Evolutionary conservation across 2,329 filamentous ascomycete species (phyloP).

Genomic region (Dactylellina sp.): DNA sequence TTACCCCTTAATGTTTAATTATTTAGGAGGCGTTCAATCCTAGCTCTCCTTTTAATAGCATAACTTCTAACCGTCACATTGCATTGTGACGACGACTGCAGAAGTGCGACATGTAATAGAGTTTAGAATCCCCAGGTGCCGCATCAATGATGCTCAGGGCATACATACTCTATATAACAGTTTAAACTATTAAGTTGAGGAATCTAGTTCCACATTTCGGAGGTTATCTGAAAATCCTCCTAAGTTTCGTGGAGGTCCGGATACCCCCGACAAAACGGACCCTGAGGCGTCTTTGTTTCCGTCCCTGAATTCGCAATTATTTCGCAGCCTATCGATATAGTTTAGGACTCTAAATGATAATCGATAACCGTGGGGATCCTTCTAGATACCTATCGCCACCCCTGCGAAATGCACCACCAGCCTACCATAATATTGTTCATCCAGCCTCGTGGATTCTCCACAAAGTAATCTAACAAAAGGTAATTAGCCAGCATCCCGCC

Average conservation of each 20-base stretch:
- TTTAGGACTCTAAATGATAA: constrained; percentile 1
- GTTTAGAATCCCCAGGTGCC: background rate
- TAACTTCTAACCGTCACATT: background rate
- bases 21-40: background rate
- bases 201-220: background rate
- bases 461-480: background rate
- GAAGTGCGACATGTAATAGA: background rate
- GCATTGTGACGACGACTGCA: background rate
- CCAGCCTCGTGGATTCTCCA: constrained; percentile 12
- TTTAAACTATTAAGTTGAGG: background rate
- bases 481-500: background rate
- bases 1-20: background rate
- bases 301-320: constrained; percentile 34
- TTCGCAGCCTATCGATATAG: constrained; percentile 18
- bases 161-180: background rate
- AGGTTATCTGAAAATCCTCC: constrained; percentile 40
- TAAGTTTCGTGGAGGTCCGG: constrained; percentile 46
- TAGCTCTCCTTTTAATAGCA: background rate
- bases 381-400: constrained; percentile 8
- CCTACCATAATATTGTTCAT: constrained; percentile 5
- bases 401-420: background rate
- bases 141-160: background rate
- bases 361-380: constrained; percentile 13
- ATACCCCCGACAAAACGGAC: constrained; percentile 23
- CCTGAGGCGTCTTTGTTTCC: background rate